Evolutionary conservation across 192 early-diverging fungal genomes (phyloP).

Genomic region (Lunasporangiospora selenospora): DNA sequence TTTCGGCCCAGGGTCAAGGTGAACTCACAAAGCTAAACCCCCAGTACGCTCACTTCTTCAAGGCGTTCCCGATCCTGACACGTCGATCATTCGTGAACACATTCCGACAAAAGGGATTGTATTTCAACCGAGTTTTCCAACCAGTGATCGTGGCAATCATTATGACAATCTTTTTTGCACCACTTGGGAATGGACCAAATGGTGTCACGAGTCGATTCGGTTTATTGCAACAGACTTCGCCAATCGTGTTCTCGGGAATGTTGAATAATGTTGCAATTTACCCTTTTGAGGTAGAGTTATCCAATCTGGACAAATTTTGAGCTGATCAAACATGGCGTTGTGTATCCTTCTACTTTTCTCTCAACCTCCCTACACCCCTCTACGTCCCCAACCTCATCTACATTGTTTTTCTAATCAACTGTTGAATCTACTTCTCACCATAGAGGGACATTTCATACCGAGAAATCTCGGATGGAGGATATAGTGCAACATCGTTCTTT

Average conservation of each 20-base stretch:
- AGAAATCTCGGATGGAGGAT: conserved; percentile 45
- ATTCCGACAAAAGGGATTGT: conserved; percentile 43
- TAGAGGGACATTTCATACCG: conserved; percentile 46
- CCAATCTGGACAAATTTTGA: too few relatives aligned
- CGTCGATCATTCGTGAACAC: conserved; percentile 40
- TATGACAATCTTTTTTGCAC: conserved; percentile 40
- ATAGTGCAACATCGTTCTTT: conserved; percentile 42
- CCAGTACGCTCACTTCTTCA: conserved; percentile 26
- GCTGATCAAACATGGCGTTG: too few relatives aligned
- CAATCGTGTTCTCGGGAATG: conserved; percentile 45
- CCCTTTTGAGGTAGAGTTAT: conserved; percentile 46
- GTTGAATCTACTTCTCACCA: too few relatives aligned
- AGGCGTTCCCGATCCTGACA: conserved; percentile 38
- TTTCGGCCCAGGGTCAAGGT: background rate
- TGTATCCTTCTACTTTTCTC: too few relatives aligned
- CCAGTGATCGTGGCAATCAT: conserved; percentile 31
- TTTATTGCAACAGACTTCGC: conserved; percentile 39
- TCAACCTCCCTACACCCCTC: too few relatives aligned
- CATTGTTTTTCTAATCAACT: too few relatives aligned
- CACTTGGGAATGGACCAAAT: conserved; percentile 17
- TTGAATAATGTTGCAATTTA: conserved; percentile 46
- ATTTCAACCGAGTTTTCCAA: conserved; percentile 34
- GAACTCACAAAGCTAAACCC: conserved; percentile 32
- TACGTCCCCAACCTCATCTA: too few relatives aligned
- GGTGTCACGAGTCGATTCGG: conserved; percentile 41